Percentiles rank a stretch among this genome's conserved stretches.
Evolutionary conservation across 2,329 filamentous ascomycete species (phyloP).

Genomic region (Drechslerella coelobrocha): DNA sequence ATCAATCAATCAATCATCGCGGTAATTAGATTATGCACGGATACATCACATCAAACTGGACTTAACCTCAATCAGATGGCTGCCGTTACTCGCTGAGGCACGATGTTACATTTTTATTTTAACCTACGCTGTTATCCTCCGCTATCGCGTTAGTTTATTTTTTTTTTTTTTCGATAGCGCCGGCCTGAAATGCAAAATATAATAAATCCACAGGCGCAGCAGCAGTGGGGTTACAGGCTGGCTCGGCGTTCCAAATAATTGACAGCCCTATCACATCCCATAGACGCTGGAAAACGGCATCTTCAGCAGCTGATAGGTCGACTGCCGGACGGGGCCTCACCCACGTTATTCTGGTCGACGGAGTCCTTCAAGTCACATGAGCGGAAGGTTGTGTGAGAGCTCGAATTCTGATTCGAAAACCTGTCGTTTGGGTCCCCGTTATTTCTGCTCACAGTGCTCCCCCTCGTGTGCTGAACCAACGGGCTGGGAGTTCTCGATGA

Average conservation of each 20-base stretch:
- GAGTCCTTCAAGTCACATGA: constrained; percentile 49
- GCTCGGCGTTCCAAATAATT: too few species aligned
- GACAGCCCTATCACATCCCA: constrained; percentile 43
- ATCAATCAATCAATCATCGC: neutral
- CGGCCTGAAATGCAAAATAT: too few species aligned
- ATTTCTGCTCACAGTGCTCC: constrained; percentile 3
- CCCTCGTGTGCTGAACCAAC: constrained; percentile 33
- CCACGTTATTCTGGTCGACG: constrained; percentile 47
- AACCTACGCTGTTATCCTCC: too few species aligned
- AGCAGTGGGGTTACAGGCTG: too few species aligned
- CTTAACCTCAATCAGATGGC: neutral
- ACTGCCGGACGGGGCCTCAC: constrained; percentile 25
- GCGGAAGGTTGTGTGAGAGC: constrained; percentile 48
- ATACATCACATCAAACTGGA: neutral
- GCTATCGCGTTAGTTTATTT: too few species aligned
- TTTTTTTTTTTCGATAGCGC: too few species aligned
- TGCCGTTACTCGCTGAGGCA: too few species aligned
- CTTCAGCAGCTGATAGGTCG: constrained; percentile 41
- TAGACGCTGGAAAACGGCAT: constrained; percentile 41
- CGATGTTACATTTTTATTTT: too few species aligned
- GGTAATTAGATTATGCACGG: neutral
- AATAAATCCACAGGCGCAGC: too few species aligned
- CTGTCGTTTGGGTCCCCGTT: constrained; percentile 26
- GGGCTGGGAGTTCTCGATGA: constrained; percentile 31
- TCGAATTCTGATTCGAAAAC: constrained; percentile 50